These are phyloP conservation scores for Blastomyces percursus DNA, from an alignment of 2,329 filamentous ascomycete genomes.

Conservation along the genomic window DNA sequence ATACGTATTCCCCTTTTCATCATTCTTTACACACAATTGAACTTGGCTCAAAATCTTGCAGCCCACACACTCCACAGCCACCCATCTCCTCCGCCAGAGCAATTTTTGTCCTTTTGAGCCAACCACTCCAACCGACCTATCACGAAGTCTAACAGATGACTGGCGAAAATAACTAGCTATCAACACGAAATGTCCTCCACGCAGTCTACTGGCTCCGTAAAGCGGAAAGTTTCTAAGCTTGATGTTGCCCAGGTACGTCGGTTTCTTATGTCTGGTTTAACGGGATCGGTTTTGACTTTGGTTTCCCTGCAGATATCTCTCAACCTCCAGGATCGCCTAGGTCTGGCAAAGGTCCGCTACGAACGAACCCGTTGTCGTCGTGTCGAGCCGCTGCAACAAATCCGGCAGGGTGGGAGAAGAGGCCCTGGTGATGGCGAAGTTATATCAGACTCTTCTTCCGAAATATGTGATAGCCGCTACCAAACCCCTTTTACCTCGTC, in stretches of 20 bases:
- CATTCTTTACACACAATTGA: conserved; percentile 4
- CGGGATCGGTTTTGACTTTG: background rate
- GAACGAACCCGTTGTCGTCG: conserved; percentile 92
- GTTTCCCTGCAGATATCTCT: conserved; percentile 63
- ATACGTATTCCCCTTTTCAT: conserved; percentile 4
- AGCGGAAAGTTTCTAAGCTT: conserved; percentile 32
- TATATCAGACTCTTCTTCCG: conserved; percentile 78
- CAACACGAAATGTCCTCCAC: conserved; percentile 22
- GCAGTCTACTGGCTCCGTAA: conserved; percentile 23
- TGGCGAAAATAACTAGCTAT: background rate
- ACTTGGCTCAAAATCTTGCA: conserved; percentile 7
- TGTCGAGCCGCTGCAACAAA: conserved; percentile 62
- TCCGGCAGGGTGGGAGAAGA: conserved; percentile 63
- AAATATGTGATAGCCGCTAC: conserved; percentile 54
- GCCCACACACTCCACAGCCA: background rate
- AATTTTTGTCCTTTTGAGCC: background rate
- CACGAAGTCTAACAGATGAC: background rate
- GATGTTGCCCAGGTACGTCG: conserved; percentile 32
- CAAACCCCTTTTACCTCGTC: conserved; percentile 60
- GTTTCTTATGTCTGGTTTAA: background rate
- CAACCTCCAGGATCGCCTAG: conserved; percentile 83
- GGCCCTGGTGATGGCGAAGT: conserved; percentile 55
- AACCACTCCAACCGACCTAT: conserved; percentile 7
- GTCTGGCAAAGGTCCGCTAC: conserved; percentile 93
- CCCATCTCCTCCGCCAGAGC: background rate